Conservation (phyloP, 495 filamentous ascomycete species). For the Talaromyces thailandensis region DNA sequence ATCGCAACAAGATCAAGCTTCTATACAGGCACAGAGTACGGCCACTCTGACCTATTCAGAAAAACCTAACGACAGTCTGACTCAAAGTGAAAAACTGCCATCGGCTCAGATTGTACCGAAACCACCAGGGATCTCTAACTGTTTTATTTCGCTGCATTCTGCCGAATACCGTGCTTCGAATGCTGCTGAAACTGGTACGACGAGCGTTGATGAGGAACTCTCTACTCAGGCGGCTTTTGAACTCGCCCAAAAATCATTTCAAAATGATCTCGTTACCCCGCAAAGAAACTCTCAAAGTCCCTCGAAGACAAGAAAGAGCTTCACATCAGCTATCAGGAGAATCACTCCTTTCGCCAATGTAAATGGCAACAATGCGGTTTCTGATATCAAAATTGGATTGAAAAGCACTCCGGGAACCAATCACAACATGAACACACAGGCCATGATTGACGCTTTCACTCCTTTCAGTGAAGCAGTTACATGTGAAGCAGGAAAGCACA, state of each 20-base stretch:
- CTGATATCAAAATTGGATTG: conserved; percentile 9
- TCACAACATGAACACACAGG: conserved; percentile 37
- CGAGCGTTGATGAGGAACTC: conserved; percentile 26
- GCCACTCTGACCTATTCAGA: neutral
- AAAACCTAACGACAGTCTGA: neutral
- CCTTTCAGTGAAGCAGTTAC: conserved; percentile 37
- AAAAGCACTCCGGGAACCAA: conserved; percentile 6
- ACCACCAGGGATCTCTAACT: conserved; percentile 20
- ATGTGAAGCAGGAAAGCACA: conserved; percentile 19
- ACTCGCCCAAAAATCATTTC: conserved; percentile 38
- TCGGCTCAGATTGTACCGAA: conserved; percentile 27
- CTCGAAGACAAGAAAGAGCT: neutral
- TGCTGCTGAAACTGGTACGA: conserved; percentile 12
- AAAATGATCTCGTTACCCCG: conserved; percentile 33
- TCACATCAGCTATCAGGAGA: conserved; percentile 15
- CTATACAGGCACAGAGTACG: neutral
- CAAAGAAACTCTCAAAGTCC: conserved; percentile 7
- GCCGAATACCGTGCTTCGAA: conserved; percentile 19
- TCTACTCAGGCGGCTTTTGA: conserved; percentile 43
- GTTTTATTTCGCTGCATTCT: conserved; percentile 31
- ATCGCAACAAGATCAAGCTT: neutral
- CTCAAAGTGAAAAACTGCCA: conserved; percentile 22
- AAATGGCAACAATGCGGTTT: conserved; percentile 7
- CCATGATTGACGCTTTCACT: conserved; percentile 38
- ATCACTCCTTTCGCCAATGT: conserved; percentile 29